phyloP scores from a whole-genome alignment of 2,329 filamentous ascomycete genomes.

The Furcasterigmium sp. region DNA sequence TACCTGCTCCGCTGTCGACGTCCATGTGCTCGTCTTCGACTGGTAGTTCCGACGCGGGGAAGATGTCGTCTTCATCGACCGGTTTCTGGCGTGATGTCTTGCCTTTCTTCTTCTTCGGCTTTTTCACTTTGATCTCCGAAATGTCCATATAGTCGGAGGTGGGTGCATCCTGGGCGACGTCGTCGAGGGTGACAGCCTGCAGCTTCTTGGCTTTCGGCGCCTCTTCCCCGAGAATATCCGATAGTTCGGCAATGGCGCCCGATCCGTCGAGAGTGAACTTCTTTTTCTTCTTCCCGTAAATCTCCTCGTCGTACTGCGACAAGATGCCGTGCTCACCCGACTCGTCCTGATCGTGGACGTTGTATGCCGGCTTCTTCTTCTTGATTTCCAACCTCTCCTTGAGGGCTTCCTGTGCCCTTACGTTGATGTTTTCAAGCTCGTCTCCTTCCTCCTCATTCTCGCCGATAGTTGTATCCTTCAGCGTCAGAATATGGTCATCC shows the following conservation, averaged over 20 bases:
- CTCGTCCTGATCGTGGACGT: slow-evolving; percentile 70
- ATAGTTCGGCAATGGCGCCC: slow-evolving; percentile 62
- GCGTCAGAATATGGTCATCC: slow-evolving; percentile 82
- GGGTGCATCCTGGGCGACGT: slow-evolving; percentile 51
- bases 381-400: slow-evolving; percentile 77
- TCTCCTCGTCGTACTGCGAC: slow-evolving; percentile 93
- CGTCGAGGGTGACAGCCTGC: slow-evolving; percentile 71
- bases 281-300: slow-evolving; percentile 83
- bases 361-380: slow-evolving; percentile 85
- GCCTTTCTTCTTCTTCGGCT: slow-evolving; percentile 88
- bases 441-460: slow-evolving; percentile 83
- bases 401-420: slow-evolving; percentile 68
- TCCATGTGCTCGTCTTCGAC: slow-evolving; percentile 62
- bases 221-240: slow-evolving; percentile 48
- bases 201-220: slow-evolving; percentile 54
- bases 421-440: slow-evolving; percentile 73
- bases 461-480: slow-evolving; percentile 89
- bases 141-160: slow-evolving; percentile 84
- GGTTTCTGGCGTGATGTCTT: slow-evolving; percentile 69
- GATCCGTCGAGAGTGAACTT: slow-evolving; percentile 80
- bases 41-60: slow-evolving; percentile 17
- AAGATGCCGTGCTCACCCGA: slow-evolving; percentile 64
- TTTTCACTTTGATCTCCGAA: slow-evolving; percentile 87
- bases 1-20: slow-evolving; percentile 54
- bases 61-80: slow-evolving; percentile 57